Conservation (phyloP, 2,329 filamentous ascomycete species). For the Annulohypoxylon truncatum region DNA sequence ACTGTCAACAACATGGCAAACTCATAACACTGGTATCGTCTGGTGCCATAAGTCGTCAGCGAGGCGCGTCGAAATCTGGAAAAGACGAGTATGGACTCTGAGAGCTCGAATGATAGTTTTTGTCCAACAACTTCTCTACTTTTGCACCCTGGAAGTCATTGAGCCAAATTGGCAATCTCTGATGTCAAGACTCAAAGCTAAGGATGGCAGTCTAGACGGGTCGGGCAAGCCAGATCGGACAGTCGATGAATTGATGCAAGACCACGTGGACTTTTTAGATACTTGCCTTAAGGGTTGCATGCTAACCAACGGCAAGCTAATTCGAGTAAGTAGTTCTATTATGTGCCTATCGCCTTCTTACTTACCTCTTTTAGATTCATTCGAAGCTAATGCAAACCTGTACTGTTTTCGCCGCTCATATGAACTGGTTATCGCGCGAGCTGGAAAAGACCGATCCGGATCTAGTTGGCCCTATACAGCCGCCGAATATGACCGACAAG, state of each 20-base stretch:
- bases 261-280: constrained; percentile 97
- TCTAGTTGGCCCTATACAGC: constrained; percentile 69
- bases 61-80: constrained; percentile 86
- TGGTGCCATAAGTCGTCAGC: constrained; percentile 86
- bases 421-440: constrained; percentile 84
- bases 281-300: constrained; percentile 99
- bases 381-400: constrained; percentile 97
- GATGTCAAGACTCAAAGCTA: constrained; percentile 83
- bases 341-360: constrained; percentile 21
- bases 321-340: constrained; percentile 72
- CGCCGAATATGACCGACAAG: constrained; percentile 68
- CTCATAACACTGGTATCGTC: constrained; percentile 81
- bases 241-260: constrained; percentile 98
- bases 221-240: constrained; percentile 67
- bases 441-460: constrained; percentile 87
- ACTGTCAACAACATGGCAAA: constrained; percentile 88
- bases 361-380: constrained; percentile 76
- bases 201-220: constrained; percentile 60
- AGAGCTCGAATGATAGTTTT: constrained; percentile 96
- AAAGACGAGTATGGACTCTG: constrained; percentile 89
- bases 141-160: constrained; percentile 96
- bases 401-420: constrained; percentile 92
- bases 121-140: constrained; percentile 95
- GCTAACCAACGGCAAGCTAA: constrained; percentile 94
- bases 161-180: constrained; percentile 97